Evolutionary conservation across 1,284 basidiomycete species (phyloP).

Genomic region (Ustilago loliicola): DNA sequence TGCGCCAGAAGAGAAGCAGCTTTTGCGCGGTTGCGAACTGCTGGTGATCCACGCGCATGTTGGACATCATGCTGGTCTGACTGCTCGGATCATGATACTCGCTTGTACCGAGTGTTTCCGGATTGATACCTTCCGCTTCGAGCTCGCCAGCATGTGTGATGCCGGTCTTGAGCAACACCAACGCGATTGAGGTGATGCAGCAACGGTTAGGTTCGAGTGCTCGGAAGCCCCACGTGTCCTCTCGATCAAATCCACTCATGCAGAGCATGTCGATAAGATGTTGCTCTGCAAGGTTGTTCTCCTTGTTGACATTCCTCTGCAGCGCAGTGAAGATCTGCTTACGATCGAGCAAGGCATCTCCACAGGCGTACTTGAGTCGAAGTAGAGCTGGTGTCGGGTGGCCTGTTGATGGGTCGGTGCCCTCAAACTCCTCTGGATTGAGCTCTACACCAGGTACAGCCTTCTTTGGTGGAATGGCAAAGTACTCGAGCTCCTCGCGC

Average conservation of each 20-base stretch:
- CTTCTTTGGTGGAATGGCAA: slow-evolving; percentile 80
- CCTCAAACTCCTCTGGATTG: slow-evolving; percentile 39
- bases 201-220: slow-evolving; percentile 94
- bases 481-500: slow-evolving; percentile 97
- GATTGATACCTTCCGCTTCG: slow-evolving; percentile 40
- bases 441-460: slow-evolving; percentile 12
- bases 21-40: slow-evolving; percentile 99
- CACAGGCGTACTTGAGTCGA: slow-evolving; percentile 73
- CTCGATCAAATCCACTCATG: slow-evolving; percentile 97
- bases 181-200: slow-evolving; percentile 96
- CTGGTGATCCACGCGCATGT: slow-evolving; percentile 80
- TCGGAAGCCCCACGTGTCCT: slow-evolving; percentile 97
- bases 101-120: slow-evolving; percentile 16
- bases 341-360: slow-evolving; percentile 87
- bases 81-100: slow-evolving; percentile 53
- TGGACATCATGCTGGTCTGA: slow-evolving; percentile 64
- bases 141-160: slow-evolving; percentile 81
- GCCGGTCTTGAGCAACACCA: slow-evolving; percentile 96
- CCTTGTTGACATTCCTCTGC: slow-evolving; percentile 98
- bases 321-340: slow-evolving; percentile 95
- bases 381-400: slow-evolving; percentile 80
- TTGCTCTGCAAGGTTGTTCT: slow-evolving; percentile 98
- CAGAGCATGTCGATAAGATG: slow-evolving; percentile 99
- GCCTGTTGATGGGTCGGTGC: slow-evolving; percentile 75
- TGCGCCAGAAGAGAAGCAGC: slow-evolving; percentile 96